Percentiles rank a stretch among this genome's conserved stretches.
These are phyloP conservation scores for Coriaria nepalensis DNA, from an alignment of 306 rosid species.

Conservation along the genomic window DNA sequence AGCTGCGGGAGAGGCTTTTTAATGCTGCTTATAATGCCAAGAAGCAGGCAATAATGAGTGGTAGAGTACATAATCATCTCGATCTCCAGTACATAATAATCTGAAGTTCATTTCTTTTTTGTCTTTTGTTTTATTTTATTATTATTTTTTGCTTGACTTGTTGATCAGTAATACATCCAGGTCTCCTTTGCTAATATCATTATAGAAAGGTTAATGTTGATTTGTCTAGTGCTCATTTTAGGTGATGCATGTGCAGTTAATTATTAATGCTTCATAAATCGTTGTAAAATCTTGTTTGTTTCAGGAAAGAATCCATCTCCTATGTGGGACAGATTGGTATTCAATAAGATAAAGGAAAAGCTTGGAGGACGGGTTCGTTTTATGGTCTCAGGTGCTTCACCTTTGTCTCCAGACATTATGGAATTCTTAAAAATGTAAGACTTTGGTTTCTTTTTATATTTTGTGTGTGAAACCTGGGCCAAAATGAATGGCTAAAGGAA, in stretches of 20 bases:
- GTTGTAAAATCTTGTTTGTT: too few species aligned
- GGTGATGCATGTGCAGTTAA: too few species aligned
- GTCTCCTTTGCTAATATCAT: background rate
- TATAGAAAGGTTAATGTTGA: background rate
- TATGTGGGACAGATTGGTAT: conserved; percentile 93
- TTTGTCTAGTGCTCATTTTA: too few species aligned
- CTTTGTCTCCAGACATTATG: conserved; percentile 91
- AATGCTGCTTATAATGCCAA: conserved; percentile 94
- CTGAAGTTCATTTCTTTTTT: background rate
- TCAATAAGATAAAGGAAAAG: conserved; percentile 86
- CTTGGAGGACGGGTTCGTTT: conserved; percentile 96
- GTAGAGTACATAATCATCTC: conserved; percentile 26
- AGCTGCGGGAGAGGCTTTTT: conserved; percentile 70
- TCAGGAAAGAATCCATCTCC: conserved; percentile 87
- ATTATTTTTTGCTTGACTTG: background rate
- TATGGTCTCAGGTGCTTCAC: conserved; percentile 90
- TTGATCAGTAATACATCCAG: background rate
- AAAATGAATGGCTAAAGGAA: too few species aligned
- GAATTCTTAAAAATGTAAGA: conserved; percentile 91
- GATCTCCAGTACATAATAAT: too few species aligned
- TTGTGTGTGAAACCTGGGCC: too few species aligned
- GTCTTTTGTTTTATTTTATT: background rate
- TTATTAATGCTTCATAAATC: too few species aligned
- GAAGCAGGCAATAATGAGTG: conserved; percentile 72
- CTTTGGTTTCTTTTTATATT: conserved; percentile 13